These are phyloP conservation scores for Barnettozyma pratensis DNA, from an alignment of 805 yeast genomes.

Conservation along the genomic window DNA sequence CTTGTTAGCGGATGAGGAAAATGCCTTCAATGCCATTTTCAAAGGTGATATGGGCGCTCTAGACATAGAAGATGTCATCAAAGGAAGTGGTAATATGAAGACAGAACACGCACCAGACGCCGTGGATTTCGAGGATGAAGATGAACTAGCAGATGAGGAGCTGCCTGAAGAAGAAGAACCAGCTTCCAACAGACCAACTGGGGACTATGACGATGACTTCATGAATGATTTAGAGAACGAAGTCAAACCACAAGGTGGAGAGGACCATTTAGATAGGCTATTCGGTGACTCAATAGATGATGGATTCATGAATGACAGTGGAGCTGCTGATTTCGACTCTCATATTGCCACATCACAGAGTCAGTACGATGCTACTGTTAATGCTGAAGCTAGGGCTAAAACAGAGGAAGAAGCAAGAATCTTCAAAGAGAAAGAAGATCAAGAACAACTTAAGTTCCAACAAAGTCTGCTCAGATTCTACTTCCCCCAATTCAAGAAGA, in stretches of 20 bases:
- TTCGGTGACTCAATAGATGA: slow-evolving; percentile 27
- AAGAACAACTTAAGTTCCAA: slow-evolving; percentile 22
- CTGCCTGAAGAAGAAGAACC: slow-evolving; percentile 31
- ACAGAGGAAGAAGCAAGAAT: slow-evolving; percentile 2
- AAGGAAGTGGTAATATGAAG: slow-evolving; percentile 18
- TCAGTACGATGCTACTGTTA: too few species aligned
- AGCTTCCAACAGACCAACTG: slow-evolving; percentile 22
- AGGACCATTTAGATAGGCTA: slow-evolving; percentile 23
- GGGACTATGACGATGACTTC: slow-evolving; percentile 10
- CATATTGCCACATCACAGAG: not conserved
- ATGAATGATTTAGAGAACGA: slow-evolving; percentile 9
- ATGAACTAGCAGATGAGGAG: slow-evolving; percentile 91
- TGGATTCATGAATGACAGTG: slow-evolving; percentile 12
- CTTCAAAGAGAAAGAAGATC: slow-evolving; percentile 16
- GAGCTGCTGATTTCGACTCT: slow-evolving; percentile 17
- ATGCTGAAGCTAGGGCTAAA: not conserved
- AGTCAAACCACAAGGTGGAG: slow-evolving; percentile 7
- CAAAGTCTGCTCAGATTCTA: slow-evolving; percentile 38
- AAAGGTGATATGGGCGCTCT: slow-evolving; percentile 30
- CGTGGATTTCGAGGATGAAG: slow-evolving; percentile 89
- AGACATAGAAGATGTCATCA: slow-evolving; percentile 17
- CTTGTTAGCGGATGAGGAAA: slow-evolving; percentile 30
- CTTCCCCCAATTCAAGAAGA: slow-evolving; percentile 58
- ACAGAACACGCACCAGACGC: slow-evolving; percentile 87
- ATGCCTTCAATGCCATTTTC: slow-evolving; percentile 33